Base-by-base conservation (phyloP, 2,329 filamentous ascomycete genomes). In the Phialophora expanda region DNA sequence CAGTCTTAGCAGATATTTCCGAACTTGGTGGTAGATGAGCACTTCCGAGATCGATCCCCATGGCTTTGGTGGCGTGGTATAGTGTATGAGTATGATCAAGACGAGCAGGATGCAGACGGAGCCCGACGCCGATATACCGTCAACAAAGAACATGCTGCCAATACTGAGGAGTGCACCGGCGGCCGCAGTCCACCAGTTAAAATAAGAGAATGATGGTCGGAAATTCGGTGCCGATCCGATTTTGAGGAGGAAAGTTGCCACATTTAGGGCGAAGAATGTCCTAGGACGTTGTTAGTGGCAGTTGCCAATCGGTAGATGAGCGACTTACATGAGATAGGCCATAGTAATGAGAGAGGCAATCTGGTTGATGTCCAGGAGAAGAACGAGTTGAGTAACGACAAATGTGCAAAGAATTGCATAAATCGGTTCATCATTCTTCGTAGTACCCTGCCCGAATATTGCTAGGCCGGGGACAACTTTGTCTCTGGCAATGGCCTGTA, bases 261-360 rank as follows among this genome's bases (percentile, higher is more conserved):
- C 78, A 70, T 96, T 96, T 78, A 91, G 95, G 48, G 94, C 90
- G 58, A 96, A 86, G 74, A 96, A 96, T 0, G 92, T 96, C 65
- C 66, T 67, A 17, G 28, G 56, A n/a, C 55, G 9, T 58, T 22
- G 59, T 67, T 32, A 67, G 59, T 59, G 34, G 30, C 32, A 26
- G 5, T 4, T 28, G 14, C 11, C 20, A 26, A 61, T 17, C 22
- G 32, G 14, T 20, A 26, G n/a, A 24, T 11, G 22, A 26, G 20
- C 44, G 28, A 62, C 66, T 67, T 20, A 67, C 89, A 96, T 94
- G 74, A 95, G 86, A 75, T 95, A 96, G 17, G 91, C 90, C 90
- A 96, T 96, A 1, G 92, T 94, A 54, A 96, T 92, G 64, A 96
- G 88, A 0, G 91, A 94, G 5, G 92, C 92, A 72, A 96, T 96